phyloP scores from a whole-genome alignment of 164 flowering plant species.

The Kalanchoe fedtschenkoi region DNA sequence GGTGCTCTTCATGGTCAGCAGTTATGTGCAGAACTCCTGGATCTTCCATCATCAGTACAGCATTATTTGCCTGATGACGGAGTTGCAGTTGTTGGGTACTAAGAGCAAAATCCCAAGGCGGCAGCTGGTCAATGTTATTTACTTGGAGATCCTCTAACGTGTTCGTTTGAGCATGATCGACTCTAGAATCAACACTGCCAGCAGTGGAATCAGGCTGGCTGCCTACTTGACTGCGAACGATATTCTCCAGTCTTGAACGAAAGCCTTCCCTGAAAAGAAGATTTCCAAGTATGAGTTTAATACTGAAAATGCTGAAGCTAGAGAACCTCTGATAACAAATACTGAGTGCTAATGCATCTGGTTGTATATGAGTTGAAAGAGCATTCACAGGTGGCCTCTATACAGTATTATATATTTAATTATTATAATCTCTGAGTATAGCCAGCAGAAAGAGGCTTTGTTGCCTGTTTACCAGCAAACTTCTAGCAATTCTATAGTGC shows the following conservation, averaged over 20 bases:
- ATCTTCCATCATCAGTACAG: constrained; percentile 20
- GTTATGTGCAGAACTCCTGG: constrained; percentile 27
- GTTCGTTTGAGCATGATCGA: constrained; percentile 26
- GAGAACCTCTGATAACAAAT: neutral
- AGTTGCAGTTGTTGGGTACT: constrained; percentile 19
- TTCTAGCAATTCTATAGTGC: too few species aligned
- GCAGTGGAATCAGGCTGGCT: constrained; percentile 41
- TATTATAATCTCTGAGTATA: too few species aligned
- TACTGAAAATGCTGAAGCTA: neutral
- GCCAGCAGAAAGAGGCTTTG: neutral
- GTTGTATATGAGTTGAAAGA: neutral
- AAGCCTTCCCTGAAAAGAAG: constrained; percentile 66
- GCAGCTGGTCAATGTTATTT: constrained; percentile 31
- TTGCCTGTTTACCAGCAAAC: too few species aligned
- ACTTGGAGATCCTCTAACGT: constrained; percentile 23
- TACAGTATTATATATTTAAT: neutral
- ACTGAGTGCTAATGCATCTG: neutral
- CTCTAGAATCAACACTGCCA: constrained; percentile 35
- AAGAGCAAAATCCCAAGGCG: constrained; percentile 28
- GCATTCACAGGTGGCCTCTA: neutral
- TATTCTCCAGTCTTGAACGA: constrained; percentile 66
- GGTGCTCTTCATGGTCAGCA: constrained; percentile 28
- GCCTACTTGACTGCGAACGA: constrained; percentile 83
- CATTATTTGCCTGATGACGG: constrained; percentile 21
- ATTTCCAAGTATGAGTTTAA: neutral